A percentile compares a stretch with the other conserved stretches of the same genome.
Conservation (phyloP, 2,329 filamentous ascomycete species). For the Clarireedia sp. region DNA sequence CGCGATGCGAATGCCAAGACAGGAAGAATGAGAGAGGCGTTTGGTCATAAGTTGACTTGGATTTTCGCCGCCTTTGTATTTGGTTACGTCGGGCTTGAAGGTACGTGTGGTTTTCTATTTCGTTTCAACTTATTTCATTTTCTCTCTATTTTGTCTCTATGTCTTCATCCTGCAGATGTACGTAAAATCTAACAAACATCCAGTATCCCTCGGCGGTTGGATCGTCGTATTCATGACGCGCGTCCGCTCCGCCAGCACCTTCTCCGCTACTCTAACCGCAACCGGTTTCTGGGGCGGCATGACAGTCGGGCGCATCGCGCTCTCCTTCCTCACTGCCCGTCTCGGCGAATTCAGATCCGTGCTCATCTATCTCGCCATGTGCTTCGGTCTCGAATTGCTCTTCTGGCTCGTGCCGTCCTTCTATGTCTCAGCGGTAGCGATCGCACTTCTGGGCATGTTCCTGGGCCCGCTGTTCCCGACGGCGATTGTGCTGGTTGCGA, state of each 20-base stretch:
- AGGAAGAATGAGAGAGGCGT: conserved; percentile 23
- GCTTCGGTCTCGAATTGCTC: conserved; percentile 58
- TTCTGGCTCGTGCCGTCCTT: conserved; percentile 80
- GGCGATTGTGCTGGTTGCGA: conserved; percentile 65
- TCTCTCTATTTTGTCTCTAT: too few relatives aligned
- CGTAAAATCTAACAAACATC: neutral
- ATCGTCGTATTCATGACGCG: conserved; percentile 79
- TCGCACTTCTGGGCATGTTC: conserved; percentile 69
- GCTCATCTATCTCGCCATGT: conserved; percentile 53
- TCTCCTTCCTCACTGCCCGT: conserved; percentile 70
- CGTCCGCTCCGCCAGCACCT: conserved; percentile 62
- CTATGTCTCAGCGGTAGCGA: conserved; percentile 63
- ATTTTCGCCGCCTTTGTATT: conserved; percentile 65
- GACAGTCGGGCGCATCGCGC: conserved; percentile 61
- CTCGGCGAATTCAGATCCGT: conserved; percentile 67
- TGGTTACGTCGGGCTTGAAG: conserved; percentile 68
- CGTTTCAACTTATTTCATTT: too few relatives aligned
- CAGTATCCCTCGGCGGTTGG: conserved; percentile 67
- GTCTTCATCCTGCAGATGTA: too few relatives aligned
- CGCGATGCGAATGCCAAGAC: conserved; percentile 36
- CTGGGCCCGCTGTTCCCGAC: conserved; percentile 73
- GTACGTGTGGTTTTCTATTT: neutral
- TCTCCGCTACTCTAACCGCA: conserved; percentile 66
- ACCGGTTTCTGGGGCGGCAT: conserved; percentile 83
- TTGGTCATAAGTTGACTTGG: conserved; percentile 51